Conservation (phyloP, 2,329 filamentous ascomycete genomes). For the Cyclaneusma minus region DNA sequence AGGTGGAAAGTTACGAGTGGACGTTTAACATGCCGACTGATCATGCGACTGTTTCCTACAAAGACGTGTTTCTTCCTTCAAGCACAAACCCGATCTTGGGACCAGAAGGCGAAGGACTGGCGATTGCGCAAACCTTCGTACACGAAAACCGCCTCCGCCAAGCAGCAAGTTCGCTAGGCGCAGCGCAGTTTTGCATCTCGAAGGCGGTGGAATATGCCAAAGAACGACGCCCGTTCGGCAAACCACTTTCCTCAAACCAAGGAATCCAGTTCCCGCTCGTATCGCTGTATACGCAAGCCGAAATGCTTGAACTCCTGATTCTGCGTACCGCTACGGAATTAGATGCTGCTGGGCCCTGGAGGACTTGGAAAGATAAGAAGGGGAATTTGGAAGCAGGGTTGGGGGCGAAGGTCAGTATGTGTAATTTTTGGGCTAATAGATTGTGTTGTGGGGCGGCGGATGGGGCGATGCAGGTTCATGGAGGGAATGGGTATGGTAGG, state of each 20-base stretch:
- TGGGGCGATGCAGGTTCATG: slow-evolving; percentile 45
- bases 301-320: slow-evolving; percentile 46
- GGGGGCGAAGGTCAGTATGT: slow-evolving; percentile 49
- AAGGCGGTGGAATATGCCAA: slow-evolving; percentile 40
- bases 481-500: slow-evolving; percentile 41
- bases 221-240: slow-evolving; percentile 36
- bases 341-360: slow-evolving; percentile 22
- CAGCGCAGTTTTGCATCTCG: slow-evolving; percentile 43
- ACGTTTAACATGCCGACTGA: slow-evolving; percentile 54
- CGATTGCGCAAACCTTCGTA: slow-evolving; percentile 48
- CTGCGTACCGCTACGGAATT: slow-evolving; percentile 43
- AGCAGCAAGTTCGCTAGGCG: slow-evolving; percentile 42
- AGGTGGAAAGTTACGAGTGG: slow-evolving; percentile 44
- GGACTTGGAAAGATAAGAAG: slow-evolving; percentile 14
- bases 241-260: slow-evolving; percentile 40
- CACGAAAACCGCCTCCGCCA: slow-evolving; percentile 53
- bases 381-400: slow-evolving; percentile 35
- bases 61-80: slow-evolving; percentile 38
- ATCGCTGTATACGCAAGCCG: slow-evolving; percentile 42
- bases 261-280: slow-evolving; percentile 49
- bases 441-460: slow-evolving; percentile 45
- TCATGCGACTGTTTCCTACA: slow-evolving; percentile 42
- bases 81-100: slow-evolving; percentile 31
- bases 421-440: slow-evolving; percentile 49
- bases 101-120: slow-evolving; percentile 33